Evolutionary conservation across 805 yeast species (phyloP), one percentile per base, ranked within the genome.

Genomic region (Pichia cephalocereana): DNA sequence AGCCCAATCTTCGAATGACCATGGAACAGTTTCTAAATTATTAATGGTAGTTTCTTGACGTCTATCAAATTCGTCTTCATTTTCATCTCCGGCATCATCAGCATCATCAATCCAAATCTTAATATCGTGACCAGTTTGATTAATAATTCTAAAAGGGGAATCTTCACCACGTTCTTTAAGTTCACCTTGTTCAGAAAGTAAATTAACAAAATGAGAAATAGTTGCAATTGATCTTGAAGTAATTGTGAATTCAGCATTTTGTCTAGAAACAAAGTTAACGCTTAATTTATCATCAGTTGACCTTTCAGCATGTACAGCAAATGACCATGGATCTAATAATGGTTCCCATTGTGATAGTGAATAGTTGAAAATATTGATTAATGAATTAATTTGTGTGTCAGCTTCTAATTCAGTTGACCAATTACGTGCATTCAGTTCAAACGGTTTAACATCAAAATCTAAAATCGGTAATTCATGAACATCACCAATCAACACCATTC

Each of bases 1-100:
- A 52, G 86, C 74, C 97, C 98, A 93, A 60, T 91, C 96, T 58
- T 90, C 96, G 69, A 95, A 95, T 39, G 89, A 81, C 97, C 98
- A 93, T 1, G 86, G 83, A 6, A 77, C 61, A 5, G 65, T 63
- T 6, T 76, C 78, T 2, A 76, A 76, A 45, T 79, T 71, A 38
- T 68, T 63, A 15, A 86, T 59, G 0, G 57, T 38, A 0, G 73
- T 69, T 15, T 65, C 43, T 63, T 67, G 54, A 43, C 57, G 54
- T 46, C 66, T 40, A 47, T 63, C 54, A 32, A 58, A 50, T 27
- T 59, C 38, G 2, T 64, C 7, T 23, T 23, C 26, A 23, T 23
- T 6, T 5, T 23, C 26, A 23, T 23, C 7, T 23, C 6, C 26
- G 26, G 26, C 26, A 23, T 23, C 26, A 23, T 23, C 26, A 23